These are phyloP conservation scores for Aspergillus japonicus DNA, from an alignment of 2,329 filamentous ascomycete genomes.

Conservation along the genomic window DNA sequence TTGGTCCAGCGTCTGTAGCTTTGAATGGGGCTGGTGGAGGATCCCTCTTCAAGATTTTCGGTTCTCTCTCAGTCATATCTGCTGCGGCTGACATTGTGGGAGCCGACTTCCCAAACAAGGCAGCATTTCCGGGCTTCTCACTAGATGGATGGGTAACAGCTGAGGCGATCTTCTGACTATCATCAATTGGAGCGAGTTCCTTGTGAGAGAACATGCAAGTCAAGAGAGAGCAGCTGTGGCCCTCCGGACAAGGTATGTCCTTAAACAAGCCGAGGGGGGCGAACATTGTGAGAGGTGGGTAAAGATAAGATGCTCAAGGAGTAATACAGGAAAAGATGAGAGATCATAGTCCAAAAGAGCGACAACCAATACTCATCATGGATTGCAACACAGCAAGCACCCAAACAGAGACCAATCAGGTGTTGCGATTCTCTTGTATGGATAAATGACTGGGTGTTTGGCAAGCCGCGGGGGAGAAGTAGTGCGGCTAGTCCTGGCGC, in stretches of 20 bases:
- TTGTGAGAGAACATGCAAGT: constrained; percentile 61
- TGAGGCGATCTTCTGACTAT: constrained; percentile 19
- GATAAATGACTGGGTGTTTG: background rate
- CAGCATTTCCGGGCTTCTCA: background rate
- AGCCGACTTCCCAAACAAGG: background rate
- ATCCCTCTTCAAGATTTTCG: background rate
- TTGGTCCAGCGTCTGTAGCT: background rate
- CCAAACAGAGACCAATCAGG: background rate
- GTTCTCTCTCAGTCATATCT: background rate
- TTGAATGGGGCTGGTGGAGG: background rate
- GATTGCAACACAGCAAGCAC: background rate
- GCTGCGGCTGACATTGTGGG: constrained; percentile 7
- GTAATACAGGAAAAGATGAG: background rate
- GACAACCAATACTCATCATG: background rate
- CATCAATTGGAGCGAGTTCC: constrained; percentile 5
- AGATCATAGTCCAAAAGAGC: background rate
- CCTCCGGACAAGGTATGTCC: constrained; percentile 53
- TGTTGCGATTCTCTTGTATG: background rate
- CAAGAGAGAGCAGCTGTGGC: constrained; percentile 50
- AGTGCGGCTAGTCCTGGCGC: background rate
- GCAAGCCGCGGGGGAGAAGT: background rate
- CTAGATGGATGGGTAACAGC: constrained; percentile 3
- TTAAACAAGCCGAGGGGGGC: constrained; percentile 56
- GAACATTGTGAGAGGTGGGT: constrained; percentile 47
- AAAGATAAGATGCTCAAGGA: background rate